Conservation (phyloP, 2,329 filamentous ascomycete genomes). For the Colletotrichum tamarilloi region DNA sequence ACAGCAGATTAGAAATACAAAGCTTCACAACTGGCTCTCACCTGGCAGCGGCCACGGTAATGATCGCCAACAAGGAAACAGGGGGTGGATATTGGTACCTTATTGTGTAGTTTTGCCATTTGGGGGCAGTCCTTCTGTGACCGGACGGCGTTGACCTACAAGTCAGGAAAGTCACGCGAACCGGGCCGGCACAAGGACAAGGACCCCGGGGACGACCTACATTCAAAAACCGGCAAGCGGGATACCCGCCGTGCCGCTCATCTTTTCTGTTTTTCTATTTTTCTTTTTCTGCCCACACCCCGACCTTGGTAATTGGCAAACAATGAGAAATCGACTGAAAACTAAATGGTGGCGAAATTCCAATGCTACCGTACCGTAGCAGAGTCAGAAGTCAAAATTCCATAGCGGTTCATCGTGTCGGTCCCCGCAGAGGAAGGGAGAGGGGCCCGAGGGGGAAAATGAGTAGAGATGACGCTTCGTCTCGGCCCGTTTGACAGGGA, state of each 20-base stretch:
- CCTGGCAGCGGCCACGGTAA: not conserved
- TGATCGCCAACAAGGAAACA: slow-evolving; percentile 17
- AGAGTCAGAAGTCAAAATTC: slow-evolving; percentile 2
- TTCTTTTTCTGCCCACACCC: not conserved
- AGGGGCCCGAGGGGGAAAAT: not conserved
- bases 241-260: not conserved
- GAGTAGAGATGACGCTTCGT: slow-evolving; percentile 16
- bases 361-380: not conserved
- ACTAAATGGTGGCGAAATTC: not conserved
- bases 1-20: not conserved
- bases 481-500: slow-evolving; percentile 33
- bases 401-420: not conserved
- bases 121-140: not conserved
- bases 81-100: not conserved
- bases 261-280: not conserved
- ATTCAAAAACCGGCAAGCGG: not conserved
- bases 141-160: slow-evolving; percentile 16
- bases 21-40: not conserved
- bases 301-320: slow-evolving; percentile 8
- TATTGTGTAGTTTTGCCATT: not conserved
- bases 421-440: slow-evolving; percentile 10
- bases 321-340: not conserved
- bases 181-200: slow-evolving; percentile 9
- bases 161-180: slow-evolving; percentile 18
- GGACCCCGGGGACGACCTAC: not conserved